Percentiles rank a stretch among this genome's conserved stretches.
Evolutionary conservation across 352 stramenopile genomes (phyloP).

Genomic region (Globisporangium orthogonon): DNA sequence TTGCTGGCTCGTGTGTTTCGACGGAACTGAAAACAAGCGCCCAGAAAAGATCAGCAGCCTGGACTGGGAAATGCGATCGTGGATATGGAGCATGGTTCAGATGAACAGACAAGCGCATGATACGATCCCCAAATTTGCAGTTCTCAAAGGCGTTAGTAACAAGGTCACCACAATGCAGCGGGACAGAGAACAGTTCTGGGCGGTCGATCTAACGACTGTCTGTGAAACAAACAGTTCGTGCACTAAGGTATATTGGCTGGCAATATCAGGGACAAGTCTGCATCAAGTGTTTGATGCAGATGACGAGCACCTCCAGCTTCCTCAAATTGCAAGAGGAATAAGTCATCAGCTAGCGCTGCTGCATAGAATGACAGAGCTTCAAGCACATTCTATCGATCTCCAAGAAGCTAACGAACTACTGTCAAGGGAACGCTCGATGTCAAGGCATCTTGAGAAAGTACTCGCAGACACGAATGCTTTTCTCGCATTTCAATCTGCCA

Average conservation of each 20-base stretch:
- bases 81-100: slow-evolving; percentile 1
- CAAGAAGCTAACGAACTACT: not conserved
- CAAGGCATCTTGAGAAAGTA: not conserved
- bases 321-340: slow-evolving; percentile 4
- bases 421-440: not conserved
- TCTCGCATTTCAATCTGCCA: slow-evolving; percentile 2
- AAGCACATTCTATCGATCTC: not conserved
- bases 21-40: not conserved
- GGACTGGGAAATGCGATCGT: not conserved
- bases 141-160: not conserved
- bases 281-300: slow-evolving; percentile 6
- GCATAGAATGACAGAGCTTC: not conserved
- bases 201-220: not conserved
- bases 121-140: not conserved
- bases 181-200: slow-evolving; percentile 4
- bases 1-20: slow-evolving; percentile 1
- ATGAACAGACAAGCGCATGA: not conserved
- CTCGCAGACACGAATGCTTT: not conserved
- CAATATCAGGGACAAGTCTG: slow-evolving; percentile 2
- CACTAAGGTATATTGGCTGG: slow-evolving; percentile 1
- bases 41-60: not conserved
- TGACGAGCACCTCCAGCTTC: slow-evolving; percentile 9
- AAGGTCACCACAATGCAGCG: not conserved
- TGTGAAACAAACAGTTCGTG: not conserved
- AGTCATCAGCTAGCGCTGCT: slow-evolving; percentile 6